A percentile compares a stretch with the other conserved stretches of the same genome.
These are phyloP conservation scores for Nakazawaea siamensis DNA, from an alignment of 805 yeast genomes.

Conservation along the genomic window DNA sequence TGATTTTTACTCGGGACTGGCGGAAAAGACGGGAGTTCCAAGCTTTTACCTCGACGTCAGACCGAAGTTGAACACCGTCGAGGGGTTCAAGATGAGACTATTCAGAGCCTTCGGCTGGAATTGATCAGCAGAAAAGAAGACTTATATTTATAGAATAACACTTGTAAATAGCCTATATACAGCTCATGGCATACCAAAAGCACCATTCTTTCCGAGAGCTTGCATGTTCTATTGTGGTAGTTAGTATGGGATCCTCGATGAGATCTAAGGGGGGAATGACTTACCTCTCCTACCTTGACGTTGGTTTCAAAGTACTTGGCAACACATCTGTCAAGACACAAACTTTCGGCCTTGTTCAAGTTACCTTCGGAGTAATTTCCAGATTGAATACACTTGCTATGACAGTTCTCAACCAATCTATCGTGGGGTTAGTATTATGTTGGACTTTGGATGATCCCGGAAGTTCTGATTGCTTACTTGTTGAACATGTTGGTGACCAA, in stretches of 20 bases:
- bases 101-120: slow-evolving; percentile 50
- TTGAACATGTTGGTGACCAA: slow-evolving; percentile 98
- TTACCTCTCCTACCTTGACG: slow-evolving; percentile 81
- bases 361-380: slow-evolving; percentile 63
- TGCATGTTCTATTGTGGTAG: slow-evolving; percentile 22
- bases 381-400: slow-evolving; percentile 67
- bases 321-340: slow-evolving; percentile 93
- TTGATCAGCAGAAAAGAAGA: background rate
- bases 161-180: background rate
- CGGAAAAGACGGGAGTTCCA: slow-evolving; percentile 39
- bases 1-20: slow-evolving; percentile 71
- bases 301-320: slow-evolving; percentile 91
- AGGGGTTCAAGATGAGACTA: slow-evolving; percentile 70
- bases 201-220: slow-evolving; percentile 26
- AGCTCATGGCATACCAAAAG: slow-evolving; percentile 16
- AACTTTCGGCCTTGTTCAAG: slow-evolving; percentile 68
- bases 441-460: background rate
- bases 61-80: slow-evolving; percentile 78
- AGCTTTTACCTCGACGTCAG: slow-evolving; percentile 82
- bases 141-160: background rate
- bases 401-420: slow-evolving; percentile 78
- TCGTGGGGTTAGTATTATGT: background rate
- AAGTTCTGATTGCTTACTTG: slow-evolving; percentile 21
- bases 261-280: slow-evolving; percentile 11
- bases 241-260: background rate